These are phyloP conservation scores for Exsudoporus frostii DNA, from an alignment of 768 basidiomycete species.

Conservation along the genomic window DNA sequence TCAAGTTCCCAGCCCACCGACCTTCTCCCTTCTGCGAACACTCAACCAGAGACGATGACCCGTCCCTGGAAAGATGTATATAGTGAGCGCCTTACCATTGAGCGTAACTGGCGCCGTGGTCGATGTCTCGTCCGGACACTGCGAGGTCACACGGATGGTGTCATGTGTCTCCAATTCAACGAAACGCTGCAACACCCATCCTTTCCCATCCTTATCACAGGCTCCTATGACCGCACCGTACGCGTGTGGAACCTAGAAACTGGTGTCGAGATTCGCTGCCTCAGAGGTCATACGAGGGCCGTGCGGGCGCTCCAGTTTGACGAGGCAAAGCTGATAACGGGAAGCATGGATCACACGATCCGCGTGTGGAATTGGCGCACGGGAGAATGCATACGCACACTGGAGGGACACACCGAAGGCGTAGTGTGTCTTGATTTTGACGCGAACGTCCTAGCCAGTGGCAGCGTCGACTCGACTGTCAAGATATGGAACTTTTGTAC, in stretches of 20 bases:
- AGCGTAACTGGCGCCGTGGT: constrained; percentile 96
- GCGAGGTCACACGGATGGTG: constrained; percentile 91
- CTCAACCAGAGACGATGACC: constrained; percentile 44
- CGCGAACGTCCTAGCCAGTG: constrained; percentile 86
- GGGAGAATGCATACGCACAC: constrained; percentile 81
- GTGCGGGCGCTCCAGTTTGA: constrained; percentile 94
- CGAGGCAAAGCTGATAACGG: constrained; percentile 91
- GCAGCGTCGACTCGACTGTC: constrained; percentile 92
- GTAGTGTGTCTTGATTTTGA: constrained; percentile 92
- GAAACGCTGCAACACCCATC: constrained; percentile 79
- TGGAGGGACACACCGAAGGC: constrained; percentile 88
- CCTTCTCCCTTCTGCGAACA: constrained; percentile 32
- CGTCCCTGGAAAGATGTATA: constrained; percentile 99
- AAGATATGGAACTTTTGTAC: constrained; percentile 93
- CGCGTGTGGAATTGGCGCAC: constrained; percentile 96
- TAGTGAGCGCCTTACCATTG: constrained; percentile 92
- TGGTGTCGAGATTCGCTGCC: constrained; percentile 74
- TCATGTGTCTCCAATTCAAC: constrained; percentile 96
- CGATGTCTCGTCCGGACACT: constrained; percentile 81
- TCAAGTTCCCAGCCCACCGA: constrained; percentile 7
- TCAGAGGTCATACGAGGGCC: constrained; percentile 90
- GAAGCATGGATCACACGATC: constrained; percentile 93
- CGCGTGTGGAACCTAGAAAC: constrained; percentile 97
- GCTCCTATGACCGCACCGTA: constrained; percentile 92
- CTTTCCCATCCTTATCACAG: constrained; percentile 95